These are phyloP conservation scores for Elsinoe necatrix DNA, from an alignment of 2,329 filamentous ascomycete species.

Conservation along the genomic window DNA sequence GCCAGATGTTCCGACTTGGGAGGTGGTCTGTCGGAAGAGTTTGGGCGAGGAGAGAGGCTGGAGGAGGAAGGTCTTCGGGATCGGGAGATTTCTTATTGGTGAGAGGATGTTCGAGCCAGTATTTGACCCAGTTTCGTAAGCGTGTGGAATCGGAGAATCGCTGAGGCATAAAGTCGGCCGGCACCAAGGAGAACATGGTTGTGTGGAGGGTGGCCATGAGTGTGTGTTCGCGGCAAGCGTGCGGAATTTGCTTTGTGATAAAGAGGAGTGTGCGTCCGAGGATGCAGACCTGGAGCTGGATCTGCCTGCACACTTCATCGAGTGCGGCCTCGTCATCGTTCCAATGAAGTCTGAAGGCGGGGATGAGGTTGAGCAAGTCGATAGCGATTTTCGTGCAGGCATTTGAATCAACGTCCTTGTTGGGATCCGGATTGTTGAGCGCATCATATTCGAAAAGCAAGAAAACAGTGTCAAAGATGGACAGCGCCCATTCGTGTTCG, in stretches of 20 bases:
- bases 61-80: slow-evolving; percentile 6
- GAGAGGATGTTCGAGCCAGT: slow-evolving; percentile 15
- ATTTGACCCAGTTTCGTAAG: slow-evolving; percentile 5
- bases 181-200: slow-evolving; percentile 12
- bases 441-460: slow-evolving; percentile 13
- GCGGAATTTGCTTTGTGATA: slow-evolving; percentile 11
- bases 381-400: slow-evolving; percentile 4
- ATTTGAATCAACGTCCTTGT: background rate
- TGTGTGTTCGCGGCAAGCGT: slow-evolving; percentile 14
- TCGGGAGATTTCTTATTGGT: slow-evolving; percentile 12
- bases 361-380: slow-evolving; percentile 6
- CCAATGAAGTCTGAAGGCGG: slow-evolving; percentile 13
- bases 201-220: slow-evolving; percentile 12
- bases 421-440: slow-evolving; percentile 2
- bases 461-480: slow-evolving; percentile 11
- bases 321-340: slow-evolving; percentile 12
- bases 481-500: slow-evolving; percentile 14
- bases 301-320: slow-evolving; percentile 13
- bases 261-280: slow-evolving; percentile 14
- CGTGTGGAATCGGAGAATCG: slow-evolving; percentile 6
- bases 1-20: slow-evolving; percentile 15
- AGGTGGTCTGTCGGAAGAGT: slow-evolving; percentile 11
- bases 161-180: slow-evolving; percentile 12
- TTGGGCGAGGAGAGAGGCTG: slow-evolving; percentile 12
- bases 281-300: slow-evolving; percentile 13